Conservation (phyloP, 768 basidiomycete genomes). For the Naganishia onofrii region DNA sequence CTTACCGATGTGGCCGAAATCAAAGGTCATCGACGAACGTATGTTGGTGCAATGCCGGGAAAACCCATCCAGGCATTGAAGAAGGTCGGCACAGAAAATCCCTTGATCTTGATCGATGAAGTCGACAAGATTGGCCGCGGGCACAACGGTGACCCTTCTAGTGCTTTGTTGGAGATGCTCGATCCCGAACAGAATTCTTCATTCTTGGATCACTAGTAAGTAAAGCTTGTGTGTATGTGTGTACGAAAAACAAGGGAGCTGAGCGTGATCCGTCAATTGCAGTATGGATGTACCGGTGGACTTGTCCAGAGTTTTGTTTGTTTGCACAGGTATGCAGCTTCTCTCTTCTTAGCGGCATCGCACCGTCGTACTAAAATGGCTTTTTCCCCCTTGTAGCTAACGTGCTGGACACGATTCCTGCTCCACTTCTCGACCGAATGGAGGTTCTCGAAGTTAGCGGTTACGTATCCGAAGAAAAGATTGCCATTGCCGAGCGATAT, state of each 20-base stretch:
- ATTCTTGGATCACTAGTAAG: slow-evolving; percentile 92
- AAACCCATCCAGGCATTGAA: slow-evolving; percentile 94
- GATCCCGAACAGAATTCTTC: slow-evolving; percentile 92
- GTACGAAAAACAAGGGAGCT: neutral
- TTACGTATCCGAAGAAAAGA: slow-evolving; percentile 90
- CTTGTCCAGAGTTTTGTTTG: slow-evolving; percentile 90
- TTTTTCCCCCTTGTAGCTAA: slow-evolving; percentile 62
- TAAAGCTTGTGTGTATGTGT: slow-evolving; percentile 37
- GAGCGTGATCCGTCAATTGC: neutral
- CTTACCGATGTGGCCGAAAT: slow-evolving; percentile 98
- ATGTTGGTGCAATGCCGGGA: slow-evolving; percentile 87
- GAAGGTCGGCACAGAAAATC: slow-evolving; percentile 89
- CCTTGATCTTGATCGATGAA: slow-evolving; percentile 89
- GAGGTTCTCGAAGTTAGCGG: slow-evolving; percentile 92
- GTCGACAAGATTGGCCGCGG: slow-evolving; percentile 93
- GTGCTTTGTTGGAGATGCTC: slow-evolving; percentile 86
- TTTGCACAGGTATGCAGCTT: slow-evolving; percentile 69
- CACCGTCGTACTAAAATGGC: neutral
- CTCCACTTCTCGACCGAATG: slow-evolving; percentile 90
- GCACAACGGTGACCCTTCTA: slow-evolving; percentile 86
- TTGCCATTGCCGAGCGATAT: slow-evolving; percentile 79
- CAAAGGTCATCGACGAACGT: slow-evolving; percentile 96
- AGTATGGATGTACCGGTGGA: slow-evolving; percentile 98
- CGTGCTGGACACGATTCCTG: slow-evolving; percentile 87
- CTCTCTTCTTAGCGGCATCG: slow-evolving; percentile 23